Base-by-base conservation (phyloP, 2,329 filamentous ascomycete species). In the Fusarium kyushuense region DNA sequence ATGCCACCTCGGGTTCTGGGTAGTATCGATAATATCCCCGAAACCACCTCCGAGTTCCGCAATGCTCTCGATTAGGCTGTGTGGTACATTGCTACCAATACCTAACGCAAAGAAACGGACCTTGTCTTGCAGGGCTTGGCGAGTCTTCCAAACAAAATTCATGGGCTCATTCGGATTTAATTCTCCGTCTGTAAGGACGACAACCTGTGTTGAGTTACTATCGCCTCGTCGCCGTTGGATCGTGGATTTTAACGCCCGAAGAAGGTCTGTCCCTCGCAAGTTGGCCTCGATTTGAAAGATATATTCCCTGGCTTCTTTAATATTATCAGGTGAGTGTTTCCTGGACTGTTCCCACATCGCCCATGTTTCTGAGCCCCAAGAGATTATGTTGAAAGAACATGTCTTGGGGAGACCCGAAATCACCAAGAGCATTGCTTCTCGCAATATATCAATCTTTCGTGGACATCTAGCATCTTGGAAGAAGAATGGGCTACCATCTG, bases 261-360 rank as follows among this genome's bases (percentile, higher is more conserved):
- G 35, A 19, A 38, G 35, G n/a, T 38, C 35, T 5, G 35, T 38
- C 0, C 35, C 35, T 0, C 11, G 6, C 3, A 38, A 5, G 35
- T 38, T 8, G 1, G 35, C 11, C 6, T 19, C 3, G 0, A 13
- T 14, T 4, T 14, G 35, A 14, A n/a, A 38, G 6, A 38, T 5
- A 19, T 38, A 38, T 0, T 38, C n/a, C 0, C 3, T 38, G n/a
- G 35, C n/a, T 14, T 38, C n/a, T 1, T 38, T 19, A 3, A 19
- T 13, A 3, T 13, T 19, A 3, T 1, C 11, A 1, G n/a, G n/a
- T 5, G 35, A 38, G 5, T 38, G 35, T 0, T 13, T 3, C 5
- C 3, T 38, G n/a, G n/a, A 7, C 0, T 38, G 35, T 19, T 38
- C 35, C 35, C 35, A 19, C 3, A 38, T 8, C 17, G 35, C n/a